These are phyloP conservation scores for Arabidopsis hybrid DNA, from an alignment of 441 rosid species.

Conservation along the genomic window DNA sequence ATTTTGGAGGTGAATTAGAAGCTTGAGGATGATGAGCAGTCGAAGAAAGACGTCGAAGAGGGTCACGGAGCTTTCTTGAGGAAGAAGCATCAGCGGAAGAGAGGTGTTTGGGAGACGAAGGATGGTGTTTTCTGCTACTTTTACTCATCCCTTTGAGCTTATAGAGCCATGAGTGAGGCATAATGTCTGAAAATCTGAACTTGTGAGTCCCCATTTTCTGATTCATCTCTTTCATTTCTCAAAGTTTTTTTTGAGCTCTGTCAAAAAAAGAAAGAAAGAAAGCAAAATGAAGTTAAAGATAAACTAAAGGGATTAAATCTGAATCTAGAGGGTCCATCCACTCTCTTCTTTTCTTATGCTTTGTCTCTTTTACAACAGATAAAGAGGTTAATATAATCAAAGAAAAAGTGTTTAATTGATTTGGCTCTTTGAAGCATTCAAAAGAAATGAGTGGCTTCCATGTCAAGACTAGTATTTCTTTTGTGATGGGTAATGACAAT, in stretches of 20 bases:
- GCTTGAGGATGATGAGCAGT: constrained; percentile 48
- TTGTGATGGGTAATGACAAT: constrained; percentile 10
- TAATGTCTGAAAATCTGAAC: constrained; percentile 72
- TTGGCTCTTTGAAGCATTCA: constrained; percentile 38
- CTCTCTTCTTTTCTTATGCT: constrained; percentile 25
- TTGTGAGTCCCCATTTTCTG: constrained; percentile 62
- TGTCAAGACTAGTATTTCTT: constrained; percentile 44
- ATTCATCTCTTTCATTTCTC: constrained; percentile 42
- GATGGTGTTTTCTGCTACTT: constrained; percentile 43
- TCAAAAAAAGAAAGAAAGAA: background rate
- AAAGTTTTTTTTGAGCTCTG: constrained; percentile 9
- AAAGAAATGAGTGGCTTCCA: constrained; percentile 48
- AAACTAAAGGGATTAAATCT: constrained; percentile 24
- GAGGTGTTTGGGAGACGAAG: constrained; percentile 49
- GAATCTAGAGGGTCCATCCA: constrained; percentile 35
- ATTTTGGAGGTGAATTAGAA: constrained; percentile 51
- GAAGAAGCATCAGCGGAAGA: constrained; percentile 52
- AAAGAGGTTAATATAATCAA: background rate
- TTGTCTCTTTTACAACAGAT: constrained; percentile 36
- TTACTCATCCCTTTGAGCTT: constrained; percentile 66
- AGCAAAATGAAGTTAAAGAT: too few species aligned
- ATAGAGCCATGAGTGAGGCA: constrained; percentile 72
- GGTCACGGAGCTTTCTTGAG: constrained; percentile 37
- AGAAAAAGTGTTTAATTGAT: constrained; percentile 13
- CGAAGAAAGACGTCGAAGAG: constrained; percentile 26